Evolutionary conservation across 495 filamentous ascomycete genomes (phyloP), one percentile per base, ranked within the genome.

Genomic region (Tetracladium setigerum): DNA sequence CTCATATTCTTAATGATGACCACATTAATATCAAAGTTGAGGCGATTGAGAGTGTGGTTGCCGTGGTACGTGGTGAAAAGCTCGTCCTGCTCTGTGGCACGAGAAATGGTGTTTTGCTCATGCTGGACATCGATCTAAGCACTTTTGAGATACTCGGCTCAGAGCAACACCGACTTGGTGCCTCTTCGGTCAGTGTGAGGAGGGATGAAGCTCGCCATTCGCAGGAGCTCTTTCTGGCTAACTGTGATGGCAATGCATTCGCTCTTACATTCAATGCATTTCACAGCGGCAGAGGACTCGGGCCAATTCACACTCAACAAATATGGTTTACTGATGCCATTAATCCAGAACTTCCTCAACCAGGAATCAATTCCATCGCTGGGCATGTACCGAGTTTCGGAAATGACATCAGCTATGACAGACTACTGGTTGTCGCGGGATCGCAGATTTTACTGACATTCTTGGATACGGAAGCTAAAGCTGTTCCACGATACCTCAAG

Each of bases 401-500:
- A 6, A 35, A 30, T 13, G 46, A 41, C 22, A 24, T 27, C 8
- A 44, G 45, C 19, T 27, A 27, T 27, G 22, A 27, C 7, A 27
- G 22, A 27, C 18, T 61, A 16, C 35, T 61, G 6, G 22, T 61
- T 8, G 40, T 51, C 8, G 41, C 43, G 1, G 73, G 70, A 0
- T 34, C 66, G n/a, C 67, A 67, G 18, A 52, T 81, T 2, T 52
- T 79, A 19, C 54, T 82, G 12, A 66, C 71, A 13, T 64, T 70
- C n/a, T 45, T 83, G 16, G 66, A 74, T 38, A 54, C 60, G 10
- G 56, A 58, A 5, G 62, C 67, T 7, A 71, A 71, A 38, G 63
- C 71, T 0, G 68, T 82, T 7, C 75, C 77, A 12, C 69, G 81
- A 6, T 66, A 66, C 37, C 60, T 81, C 1, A 60, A 60, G 0